phyloP scores from a whole-genome alignment of 2,329 filamentous ascomycete genomes.

The Dactylellina drechsleri region DNA sequence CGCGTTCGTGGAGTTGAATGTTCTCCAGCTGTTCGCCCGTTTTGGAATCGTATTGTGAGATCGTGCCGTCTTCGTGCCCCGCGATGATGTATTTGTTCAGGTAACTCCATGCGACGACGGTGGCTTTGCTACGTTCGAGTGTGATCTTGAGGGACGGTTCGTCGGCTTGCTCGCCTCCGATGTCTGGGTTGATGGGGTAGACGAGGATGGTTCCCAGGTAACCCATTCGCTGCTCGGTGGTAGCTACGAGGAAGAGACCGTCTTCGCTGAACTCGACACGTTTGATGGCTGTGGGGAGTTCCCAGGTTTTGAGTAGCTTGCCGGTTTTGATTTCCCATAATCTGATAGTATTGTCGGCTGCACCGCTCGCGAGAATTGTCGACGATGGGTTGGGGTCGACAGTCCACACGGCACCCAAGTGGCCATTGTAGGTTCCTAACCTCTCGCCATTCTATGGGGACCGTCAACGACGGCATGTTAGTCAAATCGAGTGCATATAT shows the following conservation, averaged over 20 bases:
- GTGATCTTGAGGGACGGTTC: constrained; percentile 88
- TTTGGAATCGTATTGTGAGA: constrained; percentile 93
- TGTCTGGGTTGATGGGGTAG: constrained; percentile 85
- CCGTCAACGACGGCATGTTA: background rate
- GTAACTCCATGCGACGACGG: constrained; percentile 96
- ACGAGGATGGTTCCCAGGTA: constrained; percentile 94
- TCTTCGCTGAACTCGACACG: constrained; percentile 97
- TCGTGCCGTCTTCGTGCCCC: constrained; percentile 93
- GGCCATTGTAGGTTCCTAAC: constrained; percentile 93
- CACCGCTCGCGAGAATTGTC: constrained; percentile 90
- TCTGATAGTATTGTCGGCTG: constrained; percentile 97
- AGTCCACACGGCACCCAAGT: constrained; percentile 98
- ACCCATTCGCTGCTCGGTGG: constrained; percentile 98
- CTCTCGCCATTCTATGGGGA: constrained; percentile 82
- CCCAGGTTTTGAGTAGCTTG: constrained; percentile 94
- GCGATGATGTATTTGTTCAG: constrained; percentile 95
- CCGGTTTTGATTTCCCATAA: constrained; percentile 96
- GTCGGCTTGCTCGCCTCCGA: constrained; percentile 82
- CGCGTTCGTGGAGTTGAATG: constrained; percentile 84
- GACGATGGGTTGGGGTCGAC: constrained; percentile 94
- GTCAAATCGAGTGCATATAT: constrained; percentile 2
- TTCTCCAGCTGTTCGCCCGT: constrained; percentile 72
- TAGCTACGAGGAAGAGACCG: constrained; percentile 86
- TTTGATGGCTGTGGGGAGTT: constrained; percentile 97
- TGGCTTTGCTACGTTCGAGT: constrained; percentile 95